phyloP scores from a whole-genome alignment of 805 yeast species.

The Schwanniomyces occidentalis region DNA sequence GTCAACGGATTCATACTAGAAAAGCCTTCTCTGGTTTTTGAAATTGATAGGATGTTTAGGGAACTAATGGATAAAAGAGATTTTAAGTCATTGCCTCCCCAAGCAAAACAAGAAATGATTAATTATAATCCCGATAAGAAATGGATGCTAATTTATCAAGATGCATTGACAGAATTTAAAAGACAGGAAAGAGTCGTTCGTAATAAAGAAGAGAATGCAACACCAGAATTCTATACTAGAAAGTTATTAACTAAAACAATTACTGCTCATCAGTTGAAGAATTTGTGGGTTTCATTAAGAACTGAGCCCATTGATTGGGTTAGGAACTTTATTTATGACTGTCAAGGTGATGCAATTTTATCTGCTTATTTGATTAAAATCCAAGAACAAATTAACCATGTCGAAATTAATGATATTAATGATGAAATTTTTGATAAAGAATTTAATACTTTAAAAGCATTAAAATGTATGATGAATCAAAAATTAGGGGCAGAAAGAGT shows the following conservation, averaged over 20 bases:
- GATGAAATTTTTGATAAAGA: constrained; percentile 68
- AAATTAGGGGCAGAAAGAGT: constrained; percentile 62
- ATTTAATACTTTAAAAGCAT: constrained; percentile 70
- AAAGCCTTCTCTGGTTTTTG: constrained; percentile 64
- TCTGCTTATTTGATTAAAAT: constrained; percentile 55
- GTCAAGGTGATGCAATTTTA: constrained; percentile 80
- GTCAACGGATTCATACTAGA: constrained; percentile 45
- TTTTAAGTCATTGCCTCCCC: constrained; percentile 65
- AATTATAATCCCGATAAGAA: constrained; percentile 75
- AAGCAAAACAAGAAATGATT: constrained; percentile 75
- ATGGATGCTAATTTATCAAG: constrained; percentile 91
- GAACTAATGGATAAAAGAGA: constrained; percentile 84
- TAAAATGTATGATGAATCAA: constrained; percentile 70
- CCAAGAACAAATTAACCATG: constrained; percentile 44
- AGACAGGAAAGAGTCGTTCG: constrained; percentile 35
- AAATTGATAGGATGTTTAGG: constrained; percentile 71
- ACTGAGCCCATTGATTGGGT: constrained; percentile 89
- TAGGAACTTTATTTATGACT: constrained; percentile 60
- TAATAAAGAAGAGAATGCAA: constrained; percentile 31
- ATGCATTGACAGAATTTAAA: constrained; percentile 73
- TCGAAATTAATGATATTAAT: constrained; percentile 39
- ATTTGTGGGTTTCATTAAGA: constrained; percentile 86
- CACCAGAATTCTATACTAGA: constrained; percentile 78
- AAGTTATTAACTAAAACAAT: constrained; percentile 70
- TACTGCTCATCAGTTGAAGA: constrained; percentile 68